These are phyloP conservation scores for Suillus clintonianus DNA, from an alignment of 768 basidiomycete species.

Conservation along the genomic window DNA sequence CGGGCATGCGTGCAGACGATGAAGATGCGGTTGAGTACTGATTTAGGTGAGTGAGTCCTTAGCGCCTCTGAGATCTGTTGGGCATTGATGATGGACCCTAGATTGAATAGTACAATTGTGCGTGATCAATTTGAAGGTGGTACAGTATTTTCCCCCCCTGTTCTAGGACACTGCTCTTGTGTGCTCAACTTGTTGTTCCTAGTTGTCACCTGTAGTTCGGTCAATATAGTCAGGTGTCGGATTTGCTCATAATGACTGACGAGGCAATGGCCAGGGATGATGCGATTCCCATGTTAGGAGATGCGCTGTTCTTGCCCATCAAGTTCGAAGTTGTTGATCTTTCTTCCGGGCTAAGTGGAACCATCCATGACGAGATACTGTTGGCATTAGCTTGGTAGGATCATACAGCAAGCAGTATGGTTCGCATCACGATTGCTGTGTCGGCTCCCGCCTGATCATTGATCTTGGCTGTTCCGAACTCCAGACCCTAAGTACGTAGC, in stretches of 20 bases:
- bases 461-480: background rate
- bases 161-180: background rate
- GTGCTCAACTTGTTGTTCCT: slow-evolving; percentile 6
- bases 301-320: background rate
- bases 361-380: background rate
- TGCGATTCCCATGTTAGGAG: background rate
- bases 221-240: slow-evolving; percentile 1
- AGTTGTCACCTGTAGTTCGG: slow-evolving; percentile 3
- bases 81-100: background rate
- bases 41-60: slow-evolving; percentile 6
- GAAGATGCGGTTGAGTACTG: slow-evolving; percentile 84
- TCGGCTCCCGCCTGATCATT: too few species aligned
- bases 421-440: background rate
- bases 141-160: slow-evolving; percentile 1
- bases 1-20: slow-evolving; percentile 63
- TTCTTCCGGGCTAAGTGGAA: background rate
- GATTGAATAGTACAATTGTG: slow-evolving; percentile 1
- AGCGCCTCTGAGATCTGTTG: background rate
- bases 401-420: background rate
- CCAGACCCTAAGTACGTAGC: background rate
- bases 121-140: slow-evolving; percentile 3
- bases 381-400: background rate
- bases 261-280: background rate
- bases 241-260: background rate
- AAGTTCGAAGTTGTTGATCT: background rate